These are phyloP conservation scores for Fomitopsis pulvina DNA, from an alignment of 768 basidiomycete species.

Conservation along the genomic window DNA sequence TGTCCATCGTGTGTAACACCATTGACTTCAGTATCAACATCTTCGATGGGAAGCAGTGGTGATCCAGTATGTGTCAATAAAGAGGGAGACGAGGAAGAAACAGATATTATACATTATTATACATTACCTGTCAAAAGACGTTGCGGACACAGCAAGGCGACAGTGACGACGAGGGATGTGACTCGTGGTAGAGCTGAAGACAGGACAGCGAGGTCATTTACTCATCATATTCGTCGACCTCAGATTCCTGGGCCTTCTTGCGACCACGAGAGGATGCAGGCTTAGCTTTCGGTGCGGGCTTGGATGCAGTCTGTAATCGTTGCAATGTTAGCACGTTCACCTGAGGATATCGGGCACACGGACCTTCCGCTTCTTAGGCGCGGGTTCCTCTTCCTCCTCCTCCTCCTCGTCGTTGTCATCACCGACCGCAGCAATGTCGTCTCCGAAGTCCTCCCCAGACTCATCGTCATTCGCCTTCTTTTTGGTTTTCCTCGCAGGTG, in stretches of 20 bases:
- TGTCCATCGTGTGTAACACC: background rate
- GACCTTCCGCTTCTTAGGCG: conserved; percentile 69
- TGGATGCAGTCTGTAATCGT: conserved; percentile 15
- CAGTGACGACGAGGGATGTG: background rate
- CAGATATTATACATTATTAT: background rate
- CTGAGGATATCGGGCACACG: conserved; percentile 4
- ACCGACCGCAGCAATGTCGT: conserved; percentile 34
- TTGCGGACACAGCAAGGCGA: background rate
- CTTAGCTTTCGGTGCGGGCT: conserved; percentile 19
- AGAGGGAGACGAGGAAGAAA: too few relatives aligned
- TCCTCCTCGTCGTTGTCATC: conserved; percentile 39
- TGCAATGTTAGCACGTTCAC: background rate
- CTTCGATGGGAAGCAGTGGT: background rate
- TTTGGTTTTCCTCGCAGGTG: conserved; percentile 38
- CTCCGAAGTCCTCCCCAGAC: conserved; percentile 42
- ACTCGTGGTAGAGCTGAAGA: background rate
- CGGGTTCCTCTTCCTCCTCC: conserved; percentile 34
- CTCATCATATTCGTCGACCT: conserved; percentile 16
- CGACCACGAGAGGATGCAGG: conserved; percentile 16
- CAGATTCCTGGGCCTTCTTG: conserved; percentile 18
- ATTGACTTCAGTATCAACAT: background rate
- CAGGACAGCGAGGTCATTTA: background rate
- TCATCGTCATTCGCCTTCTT: conserved; percentile 34
- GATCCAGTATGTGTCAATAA: too few relatives aligned
- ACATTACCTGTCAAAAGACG: background rate